Base-by-base conservation (phyloP, 2,329 filamentous ascomycete genomes). In the Ophiocordyceps camponoti-leonardi region DNA sequence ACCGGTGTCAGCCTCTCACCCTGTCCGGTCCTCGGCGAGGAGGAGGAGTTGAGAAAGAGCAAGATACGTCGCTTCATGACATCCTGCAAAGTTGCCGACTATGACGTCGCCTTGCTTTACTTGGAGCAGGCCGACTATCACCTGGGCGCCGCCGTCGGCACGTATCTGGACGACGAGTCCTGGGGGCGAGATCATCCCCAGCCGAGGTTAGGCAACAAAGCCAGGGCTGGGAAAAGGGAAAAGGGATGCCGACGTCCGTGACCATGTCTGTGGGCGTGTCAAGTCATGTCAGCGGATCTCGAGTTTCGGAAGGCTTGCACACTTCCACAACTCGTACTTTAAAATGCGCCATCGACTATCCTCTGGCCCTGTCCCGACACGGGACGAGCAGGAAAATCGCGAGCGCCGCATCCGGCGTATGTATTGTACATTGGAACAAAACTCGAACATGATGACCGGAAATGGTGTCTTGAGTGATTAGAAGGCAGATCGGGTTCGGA, bases 51-150 rank as follows among this genome's bases (percentile, higher is more conserved):
- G 44, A 72, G 78, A 50, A 88, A 85, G 62, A 70, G 66, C 18
- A 80, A 79, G 56, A 71, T 90, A 31, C 70, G 85, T 40, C 74
- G 81, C 49, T 90, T 81, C 68, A 88, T 88, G 84, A 77, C 86
- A 2, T 70, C 72, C 1, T 85, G 80, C 63, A 90, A 90, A 58
- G 81, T 85, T 26, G 67, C 75, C 22, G 81, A 88, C 67, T 88
- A 79, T 63, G 81, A 86, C 56, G 68, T 86, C 44, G 85, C 85
- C 1, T 59, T 83, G 26, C 58, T 88, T 19, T 92, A 92, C 59
- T 69, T 92, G 41, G 74, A 86, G 54, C 79, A 85, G 58, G 66
- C 70, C 20, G 68, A 70, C 8, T 86, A 83, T 58, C 71, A 86
- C 52, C 64, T 88, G 16, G 73, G 77, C 4, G 59, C 62, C 26